Base-by-base conservation (phyloP, 1,284 basidiomycete species). In the Rugosomyces carneus region DNA sequence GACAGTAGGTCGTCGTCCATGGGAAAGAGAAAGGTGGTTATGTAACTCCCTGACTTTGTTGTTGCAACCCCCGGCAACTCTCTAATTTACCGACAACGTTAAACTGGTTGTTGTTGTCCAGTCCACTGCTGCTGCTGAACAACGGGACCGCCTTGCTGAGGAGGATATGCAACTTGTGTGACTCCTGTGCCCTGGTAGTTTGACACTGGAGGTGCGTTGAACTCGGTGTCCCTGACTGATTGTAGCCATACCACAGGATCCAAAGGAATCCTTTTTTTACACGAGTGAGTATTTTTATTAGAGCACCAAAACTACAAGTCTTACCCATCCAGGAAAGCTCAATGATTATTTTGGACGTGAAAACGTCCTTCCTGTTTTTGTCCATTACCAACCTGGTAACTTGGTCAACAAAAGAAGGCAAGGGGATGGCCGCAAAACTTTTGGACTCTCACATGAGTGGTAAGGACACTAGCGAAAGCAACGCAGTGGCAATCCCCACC, bases 231-330 rank as follows among this genome's bases (percentile, higher is more conserved):
- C 39, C 58, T 63, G 41, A 78, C 71, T 26, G 68, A 62, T 16
- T 57, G 60, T 7, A 57, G 57, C 76, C 76, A 78, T 5, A 26
- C 78, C 76, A 83, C 21, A 84, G 58, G 44, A 83, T 57, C 69
- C 72, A 78, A 5, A 84, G 67, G 40, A 79, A 36, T 45, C 55
- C 80, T 80, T 50, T 40, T 11, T 41, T 13, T 35, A 32, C 4
- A n/a, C n/a, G n/a, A n/a, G n/a, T n/a, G n/a, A n/a, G n/a, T n/a
- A n/a, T n/a, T n/a, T n/a, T n/a, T n/a, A n/a, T n/a, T n/a, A n/a
- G n/a, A n/a, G n/a, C n/a, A n/a, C n/a, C n/a, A n/a, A n/a, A n/a
- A n/a, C n/a, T n/a, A n/a, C n/a, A 37, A 10, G 8, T 26, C 68
- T 43, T 49, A 75, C 73, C 61, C 16, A 71, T 50, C 66, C 69